phyloP scores from a whole-genome alignment of 176 grass and related monocot species.

The Puccinellia tenuiflora region DNA sequence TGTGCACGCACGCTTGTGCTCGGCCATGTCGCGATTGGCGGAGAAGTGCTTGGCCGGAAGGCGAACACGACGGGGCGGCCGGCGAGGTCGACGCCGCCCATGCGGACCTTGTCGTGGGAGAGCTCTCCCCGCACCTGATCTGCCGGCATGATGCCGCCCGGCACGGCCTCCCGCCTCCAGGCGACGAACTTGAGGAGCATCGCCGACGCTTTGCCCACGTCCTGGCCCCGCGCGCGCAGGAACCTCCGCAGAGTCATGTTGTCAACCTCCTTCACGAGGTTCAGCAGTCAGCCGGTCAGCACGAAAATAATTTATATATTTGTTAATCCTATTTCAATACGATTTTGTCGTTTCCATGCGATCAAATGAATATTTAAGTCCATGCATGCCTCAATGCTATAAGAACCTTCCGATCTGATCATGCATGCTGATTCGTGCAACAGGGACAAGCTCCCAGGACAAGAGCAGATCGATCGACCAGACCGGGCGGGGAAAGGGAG shows the following conservation, averaged over 20 bases:
- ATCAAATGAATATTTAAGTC: too few relatives aligned
- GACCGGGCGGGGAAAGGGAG: neutral
- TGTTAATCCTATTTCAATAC: too few relatives aligned
- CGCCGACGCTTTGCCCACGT: conserved; percentile 49
- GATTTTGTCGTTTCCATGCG: too few relatives aligned
- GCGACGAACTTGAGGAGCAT: conserved; percentile 62
- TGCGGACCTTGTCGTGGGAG: conserved; percentile 42
- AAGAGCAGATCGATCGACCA: neutral
- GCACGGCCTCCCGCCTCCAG: conserved; percentile 56
- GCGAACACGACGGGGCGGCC: conserved; percentile 47
- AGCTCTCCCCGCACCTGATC: conserved; percentile 46
- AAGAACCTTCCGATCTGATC: too few relatives aligned
- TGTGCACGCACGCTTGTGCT: conserved; percentile 47
- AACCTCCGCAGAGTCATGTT: conserved; percentile 73
- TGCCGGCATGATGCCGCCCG: conserved; percentile 57
- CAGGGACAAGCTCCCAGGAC: neutral
- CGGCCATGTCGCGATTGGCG: conserved; percentile 51
- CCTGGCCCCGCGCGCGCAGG: conserved; percentile 61
- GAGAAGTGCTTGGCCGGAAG: conserved; percentile 57
- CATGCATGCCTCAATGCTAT: too few relatives aligned
- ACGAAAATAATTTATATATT: too few relatives aligned
- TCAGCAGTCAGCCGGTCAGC: too few relatives aligned
- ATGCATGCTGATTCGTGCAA: too few relatives aligned
- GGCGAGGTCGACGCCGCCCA: conserved; percentile 56
- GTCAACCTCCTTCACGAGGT: conserved; percentile 47